Conservation (phyloP, 2,329 filamentous ascomycete species). For the Penicillium sp. region DNA sequence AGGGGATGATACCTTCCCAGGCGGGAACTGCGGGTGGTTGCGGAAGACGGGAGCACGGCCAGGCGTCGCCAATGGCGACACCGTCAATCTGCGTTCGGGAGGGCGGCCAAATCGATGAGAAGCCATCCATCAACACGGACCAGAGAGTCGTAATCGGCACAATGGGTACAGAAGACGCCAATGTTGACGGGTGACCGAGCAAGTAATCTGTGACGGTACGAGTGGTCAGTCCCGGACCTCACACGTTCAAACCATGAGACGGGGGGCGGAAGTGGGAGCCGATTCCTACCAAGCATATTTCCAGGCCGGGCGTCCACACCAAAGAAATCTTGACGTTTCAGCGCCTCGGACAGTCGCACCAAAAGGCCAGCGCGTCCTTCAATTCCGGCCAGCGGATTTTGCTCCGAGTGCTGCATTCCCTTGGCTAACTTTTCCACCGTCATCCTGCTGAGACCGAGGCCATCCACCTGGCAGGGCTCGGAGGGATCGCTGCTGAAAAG, state of each 20-base stretch:
- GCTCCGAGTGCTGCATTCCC: slow-evolving; percentile 75
- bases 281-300: slow-evolving; percentile 75
- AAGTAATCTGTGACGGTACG: slow-evolving; percentile 64
- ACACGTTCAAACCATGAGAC: not conserved
- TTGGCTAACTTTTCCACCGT: slow-evolving; percentile 69
- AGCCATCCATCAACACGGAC: slow-evolving; percentile 81
- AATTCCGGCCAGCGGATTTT: slow-evolving; percentile 76
- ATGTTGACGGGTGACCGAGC: slow-evolving; percentile 83
- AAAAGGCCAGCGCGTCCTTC: slow-evolving; percentile 78
- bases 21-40: slow-evolving; percentile 57
- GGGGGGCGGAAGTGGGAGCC: no score
- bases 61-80: slow-evolving; percentile 83
- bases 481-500: slow-evolving; percentile 74
- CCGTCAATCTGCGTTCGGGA: slow-evolving; percentile 84
- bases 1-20: slow-evolving; percentile 79
- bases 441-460: slow-evolving; percentile 66
- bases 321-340: slow-evolving; percentile 78
- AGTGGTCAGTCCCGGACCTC: slow-evolving; percentile 1
- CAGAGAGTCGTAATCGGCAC: slow-evolving; percentile 82
- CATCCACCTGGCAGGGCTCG: slow-evolving; percentile 88
- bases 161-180: slow-evolving; percentile 81
- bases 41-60: slow-evolving; percentile 82
- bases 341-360: slow-evolving; percentile 65
- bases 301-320: slow-evolving; percentile 78
- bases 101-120: slow-evolving; percentile 81